Percentiles rank a stretch among this genome's conserved stretches.
These are phyloP conservation scores for Neolentinus lepideus DNA, from an alignment of 1,284 basidiomycete genomes.

Conservation along the genomic window DNA sequence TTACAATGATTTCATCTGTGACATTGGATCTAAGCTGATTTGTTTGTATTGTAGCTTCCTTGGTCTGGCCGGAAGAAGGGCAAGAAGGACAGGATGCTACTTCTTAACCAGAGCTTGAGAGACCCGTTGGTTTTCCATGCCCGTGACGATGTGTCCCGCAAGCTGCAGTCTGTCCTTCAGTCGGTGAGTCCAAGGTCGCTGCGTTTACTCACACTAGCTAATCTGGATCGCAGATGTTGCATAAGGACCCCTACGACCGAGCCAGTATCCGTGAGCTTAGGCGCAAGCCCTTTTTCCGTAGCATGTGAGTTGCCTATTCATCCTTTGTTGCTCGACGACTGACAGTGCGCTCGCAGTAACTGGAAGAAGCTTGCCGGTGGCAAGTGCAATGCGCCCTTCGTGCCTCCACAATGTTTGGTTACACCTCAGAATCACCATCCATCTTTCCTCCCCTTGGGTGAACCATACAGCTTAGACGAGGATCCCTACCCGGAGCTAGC, in stretches of 20 bases:
- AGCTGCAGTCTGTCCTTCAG: slow-evolving; percentile 8
- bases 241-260: slow-evolving; percentile 8
- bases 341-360: not conserved
- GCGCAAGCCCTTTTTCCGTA: slow-evolving; percentile 11
- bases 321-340: not conserved
- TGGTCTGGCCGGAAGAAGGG: not conserved
- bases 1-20: not conserved
- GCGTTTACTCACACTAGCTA: not conserved
- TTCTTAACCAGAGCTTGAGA: not conserved
- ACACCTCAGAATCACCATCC: not conserved
- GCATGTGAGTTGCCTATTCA: slow-evolving; percentile 2
- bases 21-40: not conserved
- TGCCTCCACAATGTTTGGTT: not conserved
- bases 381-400: not conserved
- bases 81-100: not conserved
- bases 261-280: slow-evolving; percentile 7
- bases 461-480: not conserved
- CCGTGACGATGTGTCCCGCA: not conserved
- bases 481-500: not conserved
- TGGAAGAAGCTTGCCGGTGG: not conserved
- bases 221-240: slow-evolving; percentile 6
- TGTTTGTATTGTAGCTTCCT: not conserved
- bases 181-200: slow-evolving; percentile 7
- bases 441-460: not conserved
- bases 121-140: not conserved